Percentiles rank a stretch among this genome's conserved stretches.
Evolutionary conservation across 108 stramenopile genomes (phyloP).

Genomic region (Ochromonas danica): DNA sequence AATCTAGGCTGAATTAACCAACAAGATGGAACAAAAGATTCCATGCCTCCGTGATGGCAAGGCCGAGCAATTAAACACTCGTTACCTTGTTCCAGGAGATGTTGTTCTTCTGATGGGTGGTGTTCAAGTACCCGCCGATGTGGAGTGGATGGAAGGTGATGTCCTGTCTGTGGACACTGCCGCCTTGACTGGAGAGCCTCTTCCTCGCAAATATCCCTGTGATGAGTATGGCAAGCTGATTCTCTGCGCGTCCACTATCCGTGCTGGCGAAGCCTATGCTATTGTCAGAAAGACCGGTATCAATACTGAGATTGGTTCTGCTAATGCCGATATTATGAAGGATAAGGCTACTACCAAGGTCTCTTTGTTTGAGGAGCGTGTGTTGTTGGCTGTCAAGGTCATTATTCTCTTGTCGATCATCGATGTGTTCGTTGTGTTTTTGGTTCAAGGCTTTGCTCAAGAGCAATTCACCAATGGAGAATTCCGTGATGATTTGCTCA

Average conservation of each 20-base stretch:
- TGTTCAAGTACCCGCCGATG: constrained; percentile 71
- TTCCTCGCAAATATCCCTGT: constrained; percentile 62
- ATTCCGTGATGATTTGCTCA: not conserved
- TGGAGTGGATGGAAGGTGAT: constrained; percentile 68
- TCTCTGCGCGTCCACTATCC: constrained; percentile 62
- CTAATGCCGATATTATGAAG: constrained; percentile 65
- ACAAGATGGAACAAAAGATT: constrained; percentile 58
- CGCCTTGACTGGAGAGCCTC: constrained; percentile 75
- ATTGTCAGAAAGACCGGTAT: constrained; percentile 63
- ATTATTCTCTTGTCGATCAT: constrained; percentile 58
- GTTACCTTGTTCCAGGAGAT: constrained; percentile 75
- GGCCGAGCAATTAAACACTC: constrained; percentile 49
- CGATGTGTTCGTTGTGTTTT: constrained; percentile 64
- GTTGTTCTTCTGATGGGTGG: constrained; percentile 71
- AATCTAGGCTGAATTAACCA: constrained; percentile 53
- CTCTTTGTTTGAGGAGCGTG: constrained; percentile 67
- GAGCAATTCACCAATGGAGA: constrained; percentile 9
- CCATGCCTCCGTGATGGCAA: constrained; percentile 64
- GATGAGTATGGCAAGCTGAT: constrained; percentile 60
- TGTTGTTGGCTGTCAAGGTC: constrained; percentile 67
- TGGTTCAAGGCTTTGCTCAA: constrained; percentile 38
- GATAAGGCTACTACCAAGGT: constrained; percentile 68
- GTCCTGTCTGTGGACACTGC: constrained; percentile 68
- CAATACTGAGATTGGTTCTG: constrained; percentile 71
- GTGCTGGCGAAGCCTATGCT: constrained; percentile 66